Percentiles rank a stretch among this genome's conserved stretches.
Conservation (phyloP, 1,139 yeast genomes). For the Yueomyces sp. region DNA sequence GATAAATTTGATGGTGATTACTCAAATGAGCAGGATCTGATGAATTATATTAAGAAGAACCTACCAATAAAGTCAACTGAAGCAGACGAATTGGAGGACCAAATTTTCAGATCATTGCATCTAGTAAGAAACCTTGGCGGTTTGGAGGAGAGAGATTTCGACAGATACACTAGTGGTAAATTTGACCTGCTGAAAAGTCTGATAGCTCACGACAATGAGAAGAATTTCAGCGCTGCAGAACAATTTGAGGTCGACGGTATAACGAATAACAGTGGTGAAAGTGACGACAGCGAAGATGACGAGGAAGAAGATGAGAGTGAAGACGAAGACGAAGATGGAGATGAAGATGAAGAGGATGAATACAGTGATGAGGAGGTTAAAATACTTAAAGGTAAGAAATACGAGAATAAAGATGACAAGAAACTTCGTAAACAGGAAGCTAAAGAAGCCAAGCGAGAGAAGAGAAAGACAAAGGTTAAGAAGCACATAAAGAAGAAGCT, state of each 20-base stretch:
- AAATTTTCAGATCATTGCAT: slow-evolving; percentile 76
- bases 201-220: slow-evolving; percentile 30
- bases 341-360: slow-evolving; percentile 28
- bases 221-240: slow-evolving; percentile 19
- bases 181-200: slow-evolving; percentile 63
- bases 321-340: slow-evolving; percentile 19
- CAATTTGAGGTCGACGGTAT: slow-evolving; percentile 15
- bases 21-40: slow-evolving; percentile 29
- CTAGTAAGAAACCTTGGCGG: slow-evolving; percentile 64
- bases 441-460: slow-evolving; percentile 75
- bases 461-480: slow-evolving; percentile 82
- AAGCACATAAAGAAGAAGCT: slow-evolving; percentile 80
- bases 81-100: slow-evolving; percentile 61
- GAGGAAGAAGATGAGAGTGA: slow-evolving; percentile 16
- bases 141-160: slow-evolving; percentile 79
- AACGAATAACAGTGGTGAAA: slow-evolving; percentile 8
- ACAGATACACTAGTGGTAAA: slow-evolving; percentile 68
- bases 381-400: slow-evolving; percentile 55
- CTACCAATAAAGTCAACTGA: slow-evolving; percentile 40
- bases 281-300: slow-evolving; percentile 11
- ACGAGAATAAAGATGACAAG: slow-evolving; percentile 75
- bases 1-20: slow-evolving; percentile 29
- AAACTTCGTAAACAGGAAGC: slow-evolving; percentile 75
- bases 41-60: slow-evolving; percentile 28
- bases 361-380: slow-evolving; percentile 27